Percentiles rank a stretch among this genome's conserved stretches.
Conservation (phyloP, 495 filamentous ascomycete species). For the Xylaria palmicola region DNA sequence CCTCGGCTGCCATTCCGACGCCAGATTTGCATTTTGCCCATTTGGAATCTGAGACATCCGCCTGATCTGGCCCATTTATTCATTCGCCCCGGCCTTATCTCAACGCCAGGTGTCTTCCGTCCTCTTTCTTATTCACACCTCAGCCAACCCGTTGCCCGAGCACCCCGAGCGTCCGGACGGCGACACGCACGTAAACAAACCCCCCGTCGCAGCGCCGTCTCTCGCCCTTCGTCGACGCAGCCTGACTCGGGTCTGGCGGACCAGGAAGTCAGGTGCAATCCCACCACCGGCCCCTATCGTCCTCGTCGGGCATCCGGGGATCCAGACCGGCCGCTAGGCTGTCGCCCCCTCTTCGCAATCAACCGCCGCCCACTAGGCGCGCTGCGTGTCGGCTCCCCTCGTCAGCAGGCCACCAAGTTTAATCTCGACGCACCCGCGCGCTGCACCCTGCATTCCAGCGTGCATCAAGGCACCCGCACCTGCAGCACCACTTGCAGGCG, state of each 20-base stretch:
- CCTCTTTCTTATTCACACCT: too few relatives aligned
- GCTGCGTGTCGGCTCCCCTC: background rate
- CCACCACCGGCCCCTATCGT: background rate
- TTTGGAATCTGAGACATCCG: conserved; percentile 8
- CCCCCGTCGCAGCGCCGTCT: too few relatives aligned
- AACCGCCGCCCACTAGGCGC: background rate
- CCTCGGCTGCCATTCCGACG: conserved; percentile 6
- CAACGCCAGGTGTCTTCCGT: too few relatives aligned
- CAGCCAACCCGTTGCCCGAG: too few relatives aligned
- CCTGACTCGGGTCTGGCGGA: too few relatives aligned
- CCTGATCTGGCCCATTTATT: conserved; percentile 4
- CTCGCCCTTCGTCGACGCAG: too few relatives aligned
- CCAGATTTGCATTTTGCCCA: conserved; percentile 13
- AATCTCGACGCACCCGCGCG: conserved; percentile 2
- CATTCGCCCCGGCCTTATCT: too few relatives aligned
- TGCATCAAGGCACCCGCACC: background rate
- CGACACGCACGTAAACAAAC: too few relatives aligned
- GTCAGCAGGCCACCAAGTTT: conserved; percentile 3
- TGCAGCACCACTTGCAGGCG: conserved; percentile 6
- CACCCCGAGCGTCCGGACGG: too few relatives aligned
- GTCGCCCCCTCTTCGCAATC: background rate
- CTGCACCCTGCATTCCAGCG: conserved; percentile 1
- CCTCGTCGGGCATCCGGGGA: background rate
- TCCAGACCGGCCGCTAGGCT: conserved; percentile 11
- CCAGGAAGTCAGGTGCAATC: too few relatives aligned